Percentiles rank a stretch among this genome's conserved stretches.
These are phyloP conservation scores for Nemania diffusa DNA, from an alignment of 2,329 filamentous ascomycete genomes.

Conservation along the genomic window DNA sequence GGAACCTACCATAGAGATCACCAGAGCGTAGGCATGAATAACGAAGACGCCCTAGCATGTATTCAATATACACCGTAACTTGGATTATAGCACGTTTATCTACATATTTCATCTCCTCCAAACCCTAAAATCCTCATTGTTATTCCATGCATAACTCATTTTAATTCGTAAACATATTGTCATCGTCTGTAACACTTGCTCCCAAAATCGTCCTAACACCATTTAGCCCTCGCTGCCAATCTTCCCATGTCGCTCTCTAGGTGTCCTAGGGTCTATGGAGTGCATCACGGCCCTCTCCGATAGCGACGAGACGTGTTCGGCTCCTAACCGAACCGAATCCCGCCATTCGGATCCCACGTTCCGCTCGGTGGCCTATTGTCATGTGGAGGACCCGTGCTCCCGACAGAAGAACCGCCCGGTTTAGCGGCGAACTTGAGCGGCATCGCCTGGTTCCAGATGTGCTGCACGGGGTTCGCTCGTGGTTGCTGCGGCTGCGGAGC, in stretches of 20 bases:
- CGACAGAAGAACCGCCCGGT: constrained; percentile 10
- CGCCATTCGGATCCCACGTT: constrained; percentile 69
- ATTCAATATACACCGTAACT: neutral
- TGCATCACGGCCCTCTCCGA: constrained; percentile 1
- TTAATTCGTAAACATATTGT: neutral
- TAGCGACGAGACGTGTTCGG: constrained; percentile 51
- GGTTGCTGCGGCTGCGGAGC: constrained; percentile 59
- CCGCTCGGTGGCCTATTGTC: constrained; percentile 49
- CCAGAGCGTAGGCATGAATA: neutral
- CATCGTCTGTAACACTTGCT: neutral
- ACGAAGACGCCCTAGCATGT: neutral
- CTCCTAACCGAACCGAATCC: constrained; percentile 57
- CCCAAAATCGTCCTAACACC: constrained; percentile 2
- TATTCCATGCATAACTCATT: constrained; percentile 14
- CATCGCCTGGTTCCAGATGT: constrained; percentile 82
- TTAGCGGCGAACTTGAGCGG: constrained; percentile 80
- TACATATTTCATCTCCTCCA: neutral
- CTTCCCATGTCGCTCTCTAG: neutral
- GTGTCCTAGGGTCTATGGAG: neutral
- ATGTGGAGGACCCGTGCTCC: constrained; percentile 38
- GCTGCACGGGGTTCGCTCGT: constrained; percentile 55
- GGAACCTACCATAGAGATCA: neutral
- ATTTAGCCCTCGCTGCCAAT: neutral
- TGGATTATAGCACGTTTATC: constrained; percentile 6
- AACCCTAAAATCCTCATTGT: neutral